Base-by-base conservation (phyloP, 139 green algal genomes). In the Raphidocelis subcapitata region DNA sequence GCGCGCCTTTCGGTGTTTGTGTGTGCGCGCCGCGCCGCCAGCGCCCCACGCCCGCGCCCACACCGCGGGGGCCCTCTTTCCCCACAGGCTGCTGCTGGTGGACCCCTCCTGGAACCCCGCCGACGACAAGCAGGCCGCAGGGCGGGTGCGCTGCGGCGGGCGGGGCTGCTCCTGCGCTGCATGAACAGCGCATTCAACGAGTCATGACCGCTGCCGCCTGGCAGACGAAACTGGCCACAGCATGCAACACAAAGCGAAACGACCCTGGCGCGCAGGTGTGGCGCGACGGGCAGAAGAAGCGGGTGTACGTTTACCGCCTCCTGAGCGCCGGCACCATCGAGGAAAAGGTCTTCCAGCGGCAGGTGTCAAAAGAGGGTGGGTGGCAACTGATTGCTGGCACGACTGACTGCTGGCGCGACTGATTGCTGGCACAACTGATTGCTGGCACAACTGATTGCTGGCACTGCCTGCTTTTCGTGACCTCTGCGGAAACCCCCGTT, bases 281-380 rank as follows among this genome's bases (percentile, higher is more conserved):
- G 96, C 87, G 96, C 8, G 96, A 99, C 79, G 96, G 96, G 0
- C 96, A 99, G 84, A 90, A 91, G 79, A 97, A 97, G 87, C 87
- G 86, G 24, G 93, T 98, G 46, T 99, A 92, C 69, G 90, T 98
- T 60, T 99, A 99, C 85, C 87, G 95, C 63, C 95, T 99, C 81
- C 77, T 99, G 51, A 81, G 94, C 4, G 94, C 89, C 10, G 96
- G 96, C 55, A 95, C 89, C 26, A 98, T 99, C 65, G 96, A 99
- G 74, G 96, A 99, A 80, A 99, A 99, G 91, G 88, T 99, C 18
- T 80, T 75, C 36, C 37, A 94, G 79, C 84, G 85, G 3, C 72
- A 72, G 33, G 49, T 66, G 72, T 18, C 49, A 24, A 33, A 66
- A 49, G 72, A 72, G 32, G n/a, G 18, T 18, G 41, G 44, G 18